Base-by-base conservation (phyloP, 2,329 filamentous ascomycete species). In the Falciphora oryzae region DNA sequence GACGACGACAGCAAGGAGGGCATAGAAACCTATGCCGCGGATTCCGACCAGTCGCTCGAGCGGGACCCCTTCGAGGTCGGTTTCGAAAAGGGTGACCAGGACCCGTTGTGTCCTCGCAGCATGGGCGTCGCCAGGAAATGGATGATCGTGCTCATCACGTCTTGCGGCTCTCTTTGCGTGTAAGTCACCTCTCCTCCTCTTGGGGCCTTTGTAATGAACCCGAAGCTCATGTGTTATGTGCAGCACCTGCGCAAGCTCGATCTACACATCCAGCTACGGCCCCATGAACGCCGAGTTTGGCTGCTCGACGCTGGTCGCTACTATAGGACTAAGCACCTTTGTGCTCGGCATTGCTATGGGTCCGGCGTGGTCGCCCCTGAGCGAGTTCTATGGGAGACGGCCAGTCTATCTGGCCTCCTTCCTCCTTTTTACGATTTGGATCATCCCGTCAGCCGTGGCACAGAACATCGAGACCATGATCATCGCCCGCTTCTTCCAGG, bases 391-490 rank as follows among this genome's bases (percentile, higher is more conserved):
- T 74, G 93, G 93, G 57, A 85, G 93, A 22, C 81, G 92, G 61
- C 89, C 89, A 29, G 91, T 96, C 71, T 97, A 96, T 74, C 81
- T 96, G 50, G 77, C 81, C 28, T 89, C 91, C 0, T 94, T 93
- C 75, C 74, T 81, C 3, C 83, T 90, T 69, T 96, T 93, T 74
- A 71, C 93, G 61, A 84, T 96, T 67, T 96, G 89, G 85, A 78
- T 95, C 65, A 86, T 96, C 62, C 92, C 92, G 0, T 91, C 89
- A 68, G 92, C 92, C 0, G 87, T 93, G 27, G 90, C 91, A n/a
- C 79, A 81, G 64, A 96, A 96, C 71, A 90, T 93, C n/a, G 78
- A 86, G 69, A 95, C 92, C 6, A 86, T 96, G 80, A 78, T 97
- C 63, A 78, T 96, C 18, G 82, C 83, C 22, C 86, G 93, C 7